A percentile compares a stretch with the other conserved stretches of the same genome.
Conservation (phyloP, 768 basidiomycete genomes). For the Rhodosporidiobolus sp. region DNA sequence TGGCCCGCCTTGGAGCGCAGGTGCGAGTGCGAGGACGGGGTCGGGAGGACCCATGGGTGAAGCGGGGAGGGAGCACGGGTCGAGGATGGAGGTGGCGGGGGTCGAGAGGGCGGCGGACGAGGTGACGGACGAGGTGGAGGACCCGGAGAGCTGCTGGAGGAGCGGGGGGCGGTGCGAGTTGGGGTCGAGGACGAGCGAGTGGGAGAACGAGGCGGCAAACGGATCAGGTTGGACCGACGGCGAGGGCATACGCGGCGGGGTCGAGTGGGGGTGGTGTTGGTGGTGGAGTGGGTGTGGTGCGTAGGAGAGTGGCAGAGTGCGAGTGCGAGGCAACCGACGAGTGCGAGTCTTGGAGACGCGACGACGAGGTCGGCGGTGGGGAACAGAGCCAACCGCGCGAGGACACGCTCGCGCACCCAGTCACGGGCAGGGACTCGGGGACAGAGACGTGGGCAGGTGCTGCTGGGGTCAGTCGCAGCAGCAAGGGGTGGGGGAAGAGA, state of each 20-base stretch:
- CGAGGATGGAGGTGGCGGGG: constrained; percentile 9
- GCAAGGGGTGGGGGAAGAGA: too few relatives aligned
- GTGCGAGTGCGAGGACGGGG: background rate
- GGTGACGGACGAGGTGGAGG: background rate
- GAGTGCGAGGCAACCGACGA: background rate
- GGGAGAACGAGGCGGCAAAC: constrained; percentile 20
- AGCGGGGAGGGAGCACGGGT: background rate
- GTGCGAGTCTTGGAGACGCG: too few relatives aligned
- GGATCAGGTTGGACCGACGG: background rate
- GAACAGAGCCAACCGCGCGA: too few relatives aligned
- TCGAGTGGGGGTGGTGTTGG: too few relatives aligned
- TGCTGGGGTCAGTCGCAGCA: too few relatives aligned
- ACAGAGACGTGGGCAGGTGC: too few relatives aligned
- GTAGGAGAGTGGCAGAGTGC: background rate
- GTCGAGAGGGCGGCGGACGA: constrained; percentile 8
- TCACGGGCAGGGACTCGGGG: too few relatives aligned
- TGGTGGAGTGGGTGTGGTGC: background rate
- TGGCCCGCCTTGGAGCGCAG: background rate
- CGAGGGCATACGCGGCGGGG: background rate
- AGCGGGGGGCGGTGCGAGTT: background rate
- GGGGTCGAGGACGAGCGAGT: background rate
- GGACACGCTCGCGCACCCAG: too few relatives aligned
- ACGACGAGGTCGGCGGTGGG: too few relatives aligned
- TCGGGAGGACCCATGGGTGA: background rate
- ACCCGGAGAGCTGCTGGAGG: background rate